These are phyloP conservation scores for Pythium pectinolyticum DNA, from an alignment of 352 stramenopile genomes.

Conservation along the genomic window DNA sequence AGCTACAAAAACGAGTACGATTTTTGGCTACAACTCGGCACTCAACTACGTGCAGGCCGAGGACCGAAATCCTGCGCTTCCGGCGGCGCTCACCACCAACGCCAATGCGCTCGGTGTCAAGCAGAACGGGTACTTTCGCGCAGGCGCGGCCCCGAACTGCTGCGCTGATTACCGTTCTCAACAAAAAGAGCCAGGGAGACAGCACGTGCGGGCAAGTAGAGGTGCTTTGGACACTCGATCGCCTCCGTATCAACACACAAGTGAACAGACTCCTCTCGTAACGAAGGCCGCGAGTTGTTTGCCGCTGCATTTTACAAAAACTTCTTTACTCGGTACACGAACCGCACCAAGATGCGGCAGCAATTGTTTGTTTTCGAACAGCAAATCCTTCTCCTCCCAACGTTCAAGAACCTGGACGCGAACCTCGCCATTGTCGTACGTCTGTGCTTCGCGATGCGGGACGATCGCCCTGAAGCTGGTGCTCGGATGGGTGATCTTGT, in stretches of 20 bases:
- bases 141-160: not conserved
- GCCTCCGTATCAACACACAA: not conserved
- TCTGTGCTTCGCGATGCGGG: not conserved
- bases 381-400: conserved; percentile 6
- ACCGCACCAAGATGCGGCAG: not conserved
- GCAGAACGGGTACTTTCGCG: not conserved
- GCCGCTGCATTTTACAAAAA: conserved; percentile 3
- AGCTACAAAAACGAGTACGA: too few relatives aligned
- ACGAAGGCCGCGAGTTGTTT: not conserved
- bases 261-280: not conserved
- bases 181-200: conserved; percentile 1
- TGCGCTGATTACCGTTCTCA: conserved; percentile 7
- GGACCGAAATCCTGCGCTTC: too few relatives aligned
- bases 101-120: too few relatives aligned
- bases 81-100: too few relatives aligned
- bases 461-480: not conserved
- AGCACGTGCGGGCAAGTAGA: not conserved
- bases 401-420: conserved; percentile 9
- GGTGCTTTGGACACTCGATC: not conserved
- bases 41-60: too few relatives aligned
- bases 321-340: conserved; percentile 11
- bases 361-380: conserved; percentile 13
- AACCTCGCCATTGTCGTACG: not conserved
- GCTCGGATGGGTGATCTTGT: not conserved
- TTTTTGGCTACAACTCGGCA: too few relatives aligned